Evolutionary conservation across 208 protist genomes (phyloP).

Genomic region (Wallacemonas rigidus): DNA sequence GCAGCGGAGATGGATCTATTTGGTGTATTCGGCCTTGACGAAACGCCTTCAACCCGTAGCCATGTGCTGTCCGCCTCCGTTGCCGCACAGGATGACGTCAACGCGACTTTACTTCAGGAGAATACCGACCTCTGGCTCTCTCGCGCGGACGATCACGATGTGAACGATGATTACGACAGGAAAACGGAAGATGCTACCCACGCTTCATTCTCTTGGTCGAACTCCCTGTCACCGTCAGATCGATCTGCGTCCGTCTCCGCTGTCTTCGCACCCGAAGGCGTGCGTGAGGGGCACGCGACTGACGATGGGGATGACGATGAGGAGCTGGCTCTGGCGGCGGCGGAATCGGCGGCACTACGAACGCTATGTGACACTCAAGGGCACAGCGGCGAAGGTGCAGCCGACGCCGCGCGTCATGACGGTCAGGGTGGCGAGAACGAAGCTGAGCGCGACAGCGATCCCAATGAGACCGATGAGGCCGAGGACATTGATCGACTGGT

Average conservation of each 20-base stretch:
- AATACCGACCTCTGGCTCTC: background rate
- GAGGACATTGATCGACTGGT: constrained; percentile 8
- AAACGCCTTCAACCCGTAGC: background rate
- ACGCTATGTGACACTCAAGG: too few relatives aligned
- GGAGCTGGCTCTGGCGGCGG: constrained; percentile 23
- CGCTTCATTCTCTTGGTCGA: too few relatives aligned
- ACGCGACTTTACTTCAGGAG: background rate
- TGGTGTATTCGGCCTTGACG: background rate
- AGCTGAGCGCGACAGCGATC: background rate
- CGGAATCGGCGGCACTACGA: background rate
- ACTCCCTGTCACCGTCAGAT: too few relatives aligned
- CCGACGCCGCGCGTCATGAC: too few relatives aligned
- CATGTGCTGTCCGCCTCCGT: too few relatives aligned
- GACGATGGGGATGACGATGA: constrained; percentile 18
- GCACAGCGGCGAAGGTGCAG: background rate
- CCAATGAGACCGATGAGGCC: constrained; percentile 7
- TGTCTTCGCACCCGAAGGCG: too few relatives aligned
- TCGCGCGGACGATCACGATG: background rate
- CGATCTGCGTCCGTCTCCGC: too few relatives aligned
- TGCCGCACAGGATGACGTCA: background rate
- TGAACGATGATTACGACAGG: background rate
- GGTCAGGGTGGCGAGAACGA: background rate
- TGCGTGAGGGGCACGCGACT: too few relatives aligned
- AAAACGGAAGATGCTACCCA: background rate
- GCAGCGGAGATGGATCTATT: background rate